These are phyloP conservation scores for Plasmodium knowlesi DNA, from an alignment of 169 alveolate genomes.

Conservation along the genomic window DNA sequence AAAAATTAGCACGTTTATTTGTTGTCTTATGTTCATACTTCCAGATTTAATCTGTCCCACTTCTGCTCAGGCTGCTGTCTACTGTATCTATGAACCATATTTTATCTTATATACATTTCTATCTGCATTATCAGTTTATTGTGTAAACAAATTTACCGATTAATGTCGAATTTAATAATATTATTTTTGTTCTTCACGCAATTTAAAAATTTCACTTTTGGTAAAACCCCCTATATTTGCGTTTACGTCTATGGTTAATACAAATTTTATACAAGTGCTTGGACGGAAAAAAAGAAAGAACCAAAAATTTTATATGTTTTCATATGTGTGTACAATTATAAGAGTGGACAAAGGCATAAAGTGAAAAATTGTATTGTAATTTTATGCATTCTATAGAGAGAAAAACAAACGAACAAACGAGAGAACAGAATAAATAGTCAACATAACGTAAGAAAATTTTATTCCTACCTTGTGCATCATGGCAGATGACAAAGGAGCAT, in stretches of 20 bases:
- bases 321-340: not conserved
- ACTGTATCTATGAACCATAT: not conserved
- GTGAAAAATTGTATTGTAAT: not conserved
- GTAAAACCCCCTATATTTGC: not conserved
- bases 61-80: not conserved
- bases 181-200: not conserved
- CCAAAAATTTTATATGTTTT: not conserved
- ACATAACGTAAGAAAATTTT: not conserved
- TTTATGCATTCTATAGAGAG: not conserved
- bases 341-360: not conserved
- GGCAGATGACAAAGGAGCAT: slow-evolving; percentile 76
- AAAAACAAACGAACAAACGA: not conserved
- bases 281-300: not conserved
- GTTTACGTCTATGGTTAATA: not conserved
- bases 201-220: slow-evolving; percentile 9
- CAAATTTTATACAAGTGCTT: slow-evolving; percentile 2
- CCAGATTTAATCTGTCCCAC: not conserved
- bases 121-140: not conserved
- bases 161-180: not conserved
- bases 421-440: not conserved
- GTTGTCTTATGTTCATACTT: not conserved
- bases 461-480: not conserved
- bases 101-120: not conserved
- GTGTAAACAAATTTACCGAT: not conserved
- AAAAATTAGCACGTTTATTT: not conserved